These are phyloP conservation scores for Chrysosporium queenslandicum DNA, from an alignment of 2,329 filamentous ascomycete genomes.

Conservation along the genomic window DNA sequence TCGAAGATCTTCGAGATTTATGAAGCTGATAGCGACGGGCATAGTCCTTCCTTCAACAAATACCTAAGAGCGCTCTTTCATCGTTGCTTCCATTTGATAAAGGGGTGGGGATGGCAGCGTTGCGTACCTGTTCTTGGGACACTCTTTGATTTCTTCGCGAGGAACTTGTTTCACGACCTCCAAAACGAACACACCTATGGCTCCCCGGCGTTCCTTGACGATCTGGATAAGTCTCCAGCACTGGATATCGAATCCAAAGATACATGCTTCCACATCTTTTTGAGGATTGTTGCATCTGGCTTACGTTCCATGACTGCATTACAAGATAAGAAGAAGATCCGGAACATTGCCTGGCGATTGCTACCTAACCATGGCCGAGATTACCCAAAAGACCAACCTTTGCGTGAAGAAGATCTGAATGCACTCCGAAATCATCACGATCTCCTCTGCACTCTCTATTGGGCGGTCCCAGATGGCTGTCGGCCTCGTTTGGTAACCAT, in stretches of 20 bases:
- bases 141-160: slow-evolving; percentile 52
- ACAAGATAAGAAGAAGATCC: slow-evolving; percentile 46
- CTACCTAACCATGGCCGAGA: slow-evolving; percentile 52
- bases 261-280: slow-evolving; percentile 48
- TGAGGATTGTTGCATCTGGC: slow-evolving; percentile 47
- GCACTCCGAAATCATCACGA: slow-evolving; percentile 54
- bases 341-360: slow-evolving; percentile 47
- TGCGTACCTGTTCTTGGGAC: slow-evolving; percentile 46
- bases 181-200: slow-evolving; percentile 42
- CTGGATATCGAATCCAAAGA: slow-evolving; percentile 42
- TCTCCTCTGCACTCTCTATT: slow-evolving; percentile 51
- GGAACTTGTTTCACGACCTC: slow-evolving; percentile 43
- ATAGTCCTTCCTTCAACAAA: slow-evolving; percentile 42
- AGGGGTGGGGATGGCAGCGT: slow-evolving; percentile 47
- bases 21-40: slow-evolving; percentile 30
- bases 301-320: slow-evolving; percentile 38
- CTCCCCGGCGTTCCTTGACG: slow-evolving; percentile 46
- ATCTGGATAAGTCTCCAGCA: slow-evolving; percentile 36
- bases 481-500: slow-evolving; percentile 46
- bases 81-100: slow-evolving; percentile 46
- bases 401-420: slow-evolving; percentile 45
- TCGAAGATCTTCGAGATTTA: slow-evolving; percentile 42
- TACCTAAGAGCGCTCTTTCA: slow-evolving; percentile 45
- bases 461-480: slow-evolving; percentile 44
- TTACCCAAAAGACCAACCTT: slow-evolving; percentile 48